These are phyloP conservation scores for Pholiota conissans DNA, from an alignment of 768 basidiomycete genomes.

Conservation along the genomic window DNA sequence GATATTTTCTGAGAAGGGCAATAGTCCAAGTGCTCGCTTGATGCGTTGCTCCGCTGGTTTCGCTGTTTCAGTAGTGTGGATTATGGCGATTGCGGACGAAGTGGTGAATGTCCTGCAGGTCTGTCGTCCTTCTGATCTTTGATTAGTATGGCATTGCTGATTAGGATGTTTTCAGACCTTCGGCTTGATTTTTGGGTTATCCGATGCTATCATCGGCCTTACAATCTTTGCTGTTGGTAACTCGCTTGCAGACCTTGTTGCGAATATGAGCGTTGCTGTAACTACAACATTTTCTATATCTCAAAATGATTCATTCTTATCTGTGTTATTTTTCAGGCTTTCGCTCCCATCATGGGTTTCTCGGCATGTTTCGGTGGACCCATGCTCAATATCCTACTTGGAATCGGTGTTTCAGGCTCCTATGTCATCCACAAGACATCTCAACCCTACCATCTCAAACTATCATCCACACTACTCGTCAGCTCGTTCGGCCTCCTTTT, in stretches of 20 bases:
- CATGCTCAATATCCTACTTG: constrained; percentile 89
- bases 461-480: constrained; percentile 82
- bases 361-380: constrained; percentile 94
- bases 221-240: constrained; percentile 98
- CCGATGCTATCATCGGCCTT: constrained; percentile 95
- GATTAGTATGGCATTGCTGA: background rate
- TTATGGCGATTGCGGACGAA: constrained; percentile 97
- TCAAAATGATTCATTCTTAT: background rate
- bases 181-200: constrained; percentile 91
- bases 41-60: constrained; percentile 90
- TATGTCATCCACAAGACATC: constrained; percentile 72
- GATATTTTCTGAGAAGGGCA: constrained; percentile 59
- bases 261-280: constrained; percentile 93
- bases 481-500: constrained; percentile 80
- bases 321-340: constrained; percentile 45
- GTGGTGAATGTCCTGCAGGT: constrained; percentile 91
- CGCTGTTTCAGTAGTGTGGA: constrained; percentile 90
- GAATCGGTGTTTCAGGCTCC: constrained; percentile 89
- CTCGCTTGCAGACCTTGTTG: constrained; percentile 93
- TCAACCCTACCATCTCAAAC: constrained; percentile 68
- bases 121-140: constrained; percentile 12
- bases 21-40: constrained; percentile 57
- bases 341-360: constrained; percentile 93
- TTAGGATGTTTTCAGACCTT: constrained; percentile 61
- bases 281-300: constrained; percentile 17